Conservation (phyloP, 1,284 basidiomycete species). For the Ceratobasidium sp. region DNA sequence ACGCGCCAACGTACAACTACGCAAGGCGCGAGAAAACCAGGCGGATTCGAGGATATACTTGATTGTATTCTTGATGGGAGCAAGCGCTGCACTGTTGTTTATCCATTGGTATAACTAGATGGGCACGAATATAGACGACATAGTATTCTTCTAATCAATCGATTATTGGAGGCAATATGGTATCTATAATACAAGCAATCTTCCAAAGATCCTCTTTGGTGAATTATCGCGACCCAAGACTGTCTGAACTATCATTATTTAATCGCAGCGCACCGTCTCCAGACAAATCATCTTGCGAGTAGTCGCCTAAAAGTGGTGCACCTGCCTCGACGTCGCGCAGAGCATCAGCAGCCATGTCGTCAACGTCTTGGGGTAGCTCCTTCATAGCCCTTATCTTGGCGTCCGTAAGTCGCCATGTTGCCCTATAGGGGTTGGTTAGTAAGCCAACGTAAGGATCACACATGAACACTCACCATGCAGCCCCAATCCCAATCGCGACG, state of each 20-base stretch:
- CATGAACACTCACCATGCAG: slow-evolving; percentile 61
- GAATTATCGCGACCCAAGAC: background rate
- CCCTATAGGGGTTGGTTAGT: slow-evolving; percentile 11
- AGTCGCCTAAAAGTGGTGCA: slow-evolving; percentile 60
- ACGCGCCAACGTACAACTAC: slow-evolving; percentile 84
- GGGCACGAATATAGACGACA: background rate
- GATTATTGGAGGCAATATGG: slow-evolving; percentile 12
- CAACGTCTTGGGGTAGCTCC: slow-evolving; percentile 57
- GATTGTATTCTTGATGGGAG: slow-evolving; percentile 83
- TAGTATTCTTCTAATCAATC: background rate
- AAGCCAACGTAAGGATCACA: background rate
- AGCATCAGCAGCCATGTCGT: slow-evolving; percentile 65
- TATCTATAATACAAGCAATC: slow-evolving; percentile 16
- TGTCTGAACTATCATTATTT: slow-evolving; percentile 26
- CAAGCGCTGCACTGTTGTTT: slow-evolving; percentile 84
- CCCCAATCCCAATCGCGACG: slow-evolving; percentile 59
- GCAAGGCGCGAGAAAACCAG: slow-evolving; percentile 79
- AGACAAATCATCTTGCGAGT: slow-evolving; percentile 40
- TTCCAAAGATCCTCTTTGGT: background rate
- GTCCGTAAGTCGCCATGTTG: slow-evolving; percentile 40
- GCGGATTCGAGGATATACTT: slow-evolving; percentile 84
- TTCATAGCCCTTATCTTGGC: slow-evolving; percentile 63
- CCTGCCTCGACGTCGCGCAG: slow-evolving; percentile 69
- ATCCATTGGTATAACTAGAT: slow-evolving; percentile 70
- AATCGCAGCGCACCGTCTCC: slow-evolving; percentile 19